These are phyloP conservation scores for Xylaria sp. DNA, from an alignment of 2,329 filamentous ascomycete species.

Conservation along the genomic window DNA sequence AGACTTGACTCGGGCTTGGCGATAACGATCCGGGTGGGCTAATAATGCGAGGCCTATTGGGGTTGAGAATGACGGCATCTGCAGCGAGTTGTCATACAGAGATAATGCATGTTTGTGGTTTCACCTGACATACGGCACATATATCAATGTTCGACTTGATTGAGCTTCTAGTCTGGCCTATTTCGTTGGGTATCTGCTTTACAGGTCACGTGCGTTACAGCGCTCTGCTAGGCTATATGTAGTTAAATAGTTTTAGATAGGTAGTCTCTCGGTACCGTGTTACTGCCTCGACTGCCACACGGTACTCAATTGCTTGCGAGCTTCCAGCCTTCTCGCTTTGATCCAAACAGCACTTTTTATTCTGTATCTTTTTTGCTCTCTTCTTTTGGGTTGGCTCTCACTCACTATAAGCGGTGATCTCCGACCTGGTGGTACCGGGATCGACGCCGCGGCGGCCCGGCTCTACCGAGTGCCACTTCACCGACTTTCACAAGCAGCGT, in stretches of 20 bases:
- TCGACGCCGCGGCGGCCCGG: not conserved
- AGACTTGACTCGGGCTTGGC: not conserved
- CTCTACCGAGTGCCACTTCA: not conserved
- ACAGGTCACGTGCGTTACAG: not conserved
- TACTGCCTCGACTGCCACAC: too few species aligned
- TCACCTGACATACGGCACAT: not conserved
- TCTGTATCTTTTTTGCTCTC: too few species aligned
- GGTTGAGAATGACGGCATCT: not conserved
- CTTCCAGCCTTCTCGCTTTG: not conserved
- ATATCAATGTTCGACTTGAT: not conserved
- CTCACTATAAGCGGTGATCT: not conserved
- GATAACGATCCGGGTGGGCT: not conserved
- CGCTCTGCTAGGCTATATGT: not conserved
- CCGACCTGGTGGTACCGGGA: not conserved
- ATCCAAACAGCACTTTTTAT: too few species aligned
- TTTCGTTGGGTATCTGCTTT: not conserved
- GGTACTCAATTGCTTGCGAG: not conserved
- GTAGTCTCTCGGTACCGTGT: too few species aligned
- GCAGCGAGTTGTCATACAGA: not conserved
- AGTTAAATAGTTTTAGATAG: not conserved
- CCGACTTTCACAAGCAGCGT: conserved; percentile 13
- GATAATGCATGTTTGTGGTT: not conserved
- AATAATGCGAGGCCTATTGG: conserved; percentile 1
- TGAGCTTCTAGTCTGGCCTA: too few species aligned
- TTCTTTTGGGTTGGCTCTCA: not conserved